A percentile compares a stretch with the other conserved stretches of the same genome.
phyloP scores from a whole-genome alignment of 345 rosid species.

The Citrus inodora region DNA sequence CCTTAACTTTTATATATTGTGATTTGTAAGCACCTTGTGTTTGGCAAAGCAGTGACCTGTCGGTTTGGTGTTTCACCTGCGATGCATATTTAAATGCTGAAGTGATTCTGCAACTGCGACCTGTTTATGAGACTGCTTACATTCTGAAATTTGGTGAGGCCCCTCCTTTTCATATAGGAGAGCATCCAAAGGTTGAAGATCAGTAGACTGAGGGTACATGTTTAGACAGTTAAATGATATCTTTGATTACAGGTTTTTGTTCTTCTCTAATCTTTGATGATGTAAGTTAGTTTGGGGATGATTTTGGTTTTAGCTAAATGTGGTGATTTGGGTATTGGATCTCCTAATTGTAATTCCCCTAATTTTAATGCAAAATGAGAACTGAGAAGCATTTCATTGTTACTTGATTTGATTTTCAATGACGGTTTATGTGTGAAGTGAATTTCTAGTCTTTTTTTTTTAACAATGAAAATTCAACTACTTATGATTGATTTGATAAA shows the following conservation, averaged over 20 bases:
- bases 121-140: conserved; percentile 65
- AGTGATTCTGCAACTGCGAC: conserved; percentile 55
- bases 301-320: background rate
- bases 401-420: background rate
- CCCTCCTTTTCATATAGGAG: conserved; percentile 50
- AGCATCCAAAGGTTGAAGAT: conserved; percentile 7
- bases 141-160: conserved; percentile 77
- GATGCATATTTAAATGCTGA: conserved; percentile 80
- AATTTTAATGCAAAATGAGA: background rate
- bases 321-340: background rate
- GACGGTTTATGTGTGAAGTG: background rate
- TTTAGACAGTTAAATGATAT: conserved; percentile 4
- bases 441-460: background rate
- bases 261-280: background rate
- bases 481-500: background rate
- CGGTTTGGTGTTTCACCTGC: conserved; percentile 85
- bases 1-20: background rate
- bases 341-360: background rate
- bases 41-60: conserved; percentile 57
- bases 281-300: background rate
- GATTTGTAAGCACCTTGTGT: background rate
- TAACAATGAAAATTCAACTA: background rate
- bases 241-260: background rate
- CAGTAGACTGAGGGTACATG: conserved; percentile 4
- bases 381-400: background rate